These are phyloP conservation scores for Diplodia sapinea DNA, from an alignment of 2,329 filamentous ascomycete species.

Conservation along the genomic window DNA sequence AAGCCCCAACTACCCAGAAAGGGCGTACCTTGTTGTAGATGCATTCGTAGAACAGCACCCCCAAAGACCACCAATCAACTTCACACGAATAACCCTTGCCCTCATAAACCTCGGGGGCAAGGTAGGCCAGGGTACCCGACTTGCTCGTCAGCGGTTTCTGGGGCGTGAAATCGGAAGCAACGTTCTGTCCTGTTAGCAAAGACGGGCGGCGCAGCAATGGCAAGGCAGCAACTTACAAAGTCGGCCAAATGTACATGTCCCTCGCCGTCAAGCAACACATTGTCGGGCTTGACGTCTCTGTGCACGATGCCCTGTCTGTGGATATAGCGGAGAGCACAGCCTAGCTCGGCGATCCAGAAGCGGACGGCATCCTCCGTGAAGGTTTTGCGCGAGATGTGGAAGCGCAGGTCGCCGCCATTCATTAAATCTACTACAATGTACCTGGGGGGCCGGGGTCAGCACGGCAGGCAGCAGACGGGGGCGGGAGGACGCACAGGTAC, in stretches of 20 bases:
- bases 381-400: slow-evolving; percentile 96
- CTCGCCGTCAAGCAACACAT: slow-evolving; percentile 50
- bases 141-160: slow-evolving; percentile 89
- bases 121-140: slow-evolving; percentile 92
- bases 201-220: not conserved
- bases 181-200: slow-evolving; percentile 71
- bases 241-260: slow-evolving; percentile 93
- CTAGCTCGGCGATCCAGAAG: slow-evolving; percentile 96
- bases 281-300: slow-evolving; percentile 52
- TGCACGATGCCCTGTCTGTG: slow-evolving; percentile 52
- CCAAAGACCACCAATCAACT: slow-evolving; percentile 98
- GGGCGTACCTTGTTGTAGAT: slow-evolving; percentile 89
- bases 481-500: slow-evolving; percentile 74
- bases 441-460: slow-evolving; percentile 48
- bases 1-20: not conserved
- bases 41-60: slow-evolving; percentile 98
- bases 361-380: slow-evolving; percentile 96
- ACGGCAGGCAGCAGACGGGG: not conserved
- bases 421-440: slow-evolving; percentile 97
- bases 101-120: slow-evolving; percentile 93
- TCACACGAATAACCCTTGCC: slow-evolving; percentile 87
- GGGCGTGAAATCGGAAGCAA: slow-evolving; percentile 89
- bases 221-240: slow-evolving; percentile 70
- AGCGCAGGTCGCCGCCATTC: slow-evolving; percentile 94
- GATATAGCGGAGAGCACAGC: slow-evolving; percentile 75